Evolutionary conservation across 108 stramenopile species (phyloP).

Genomic region (Parietichytrium sp.): DNA sequence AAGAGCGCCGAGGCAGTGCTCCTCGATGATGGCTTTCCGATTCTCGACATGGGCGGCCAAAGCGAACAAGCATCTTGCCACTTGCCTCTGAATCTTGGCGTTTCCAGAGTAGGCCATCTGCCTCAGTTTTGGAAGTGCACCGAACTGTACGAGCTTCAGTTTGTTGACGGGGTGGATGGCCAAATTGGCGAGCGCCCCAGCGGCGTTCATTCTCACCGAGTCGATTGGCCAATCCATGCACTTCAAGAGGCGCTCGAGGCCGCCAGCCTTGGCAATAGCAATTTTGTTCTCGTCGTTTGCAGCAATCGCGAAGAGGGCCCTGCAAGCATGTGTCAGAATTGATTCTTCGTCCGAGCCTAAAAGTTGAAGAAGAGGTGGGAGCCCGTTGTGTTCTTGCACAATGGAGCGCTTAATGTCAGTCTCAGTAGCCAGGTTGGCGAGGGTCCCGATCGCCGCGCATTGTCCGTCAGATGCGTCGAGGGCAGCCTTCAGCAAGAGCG

Average conservation of each 20-base stretch:
- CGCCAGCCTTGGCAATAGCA: background rate
- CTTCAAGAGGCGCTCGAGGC: background rate
- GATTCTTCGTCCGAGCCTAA: background rate
- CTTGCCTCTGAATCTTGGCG: conserved; percentile 31
- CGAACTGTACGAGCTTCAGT: conserved; percentile 16
- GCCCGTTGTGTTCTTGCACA: background rate
- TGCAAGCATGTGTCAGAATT: conserved; percentile 20
- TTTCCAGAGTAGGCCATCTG: background rate
- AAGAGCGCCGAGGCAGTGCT: conserved; percentile 4
- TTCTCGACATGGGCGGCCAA: conserved; percentile 10
- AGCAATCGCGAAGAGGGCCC: conserved; percentile 20
- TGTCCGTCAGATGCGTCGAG: conserved; percentile 1
- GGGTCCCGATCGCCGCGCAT: conserved; percentile 17
- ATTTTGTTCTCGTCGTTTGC: conserved; percentile 31
- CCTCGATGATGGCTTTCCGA: conserved; percentile 21
- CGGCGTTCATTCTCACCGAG: background rate
- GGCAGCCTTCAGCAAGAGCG: background rate
- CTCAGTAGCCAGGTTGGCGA: conserved; percentile 9
- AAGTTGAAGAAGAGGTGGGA: background rate
- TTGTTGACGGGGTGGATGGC: conserved; percentile 37
- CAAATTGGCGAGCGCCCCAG: conserved; percentile 7
- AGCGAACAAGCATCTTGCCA: conserved; percentile 28
- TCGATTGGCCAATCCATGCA: conserved; percentile 5
- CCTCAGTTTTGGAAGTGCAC: background rate
- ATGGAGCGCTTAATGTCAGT: conserved; percentile 27